Conservation (phyloP, 805 yeast species). For the Starmerella asiatica region DNA sequence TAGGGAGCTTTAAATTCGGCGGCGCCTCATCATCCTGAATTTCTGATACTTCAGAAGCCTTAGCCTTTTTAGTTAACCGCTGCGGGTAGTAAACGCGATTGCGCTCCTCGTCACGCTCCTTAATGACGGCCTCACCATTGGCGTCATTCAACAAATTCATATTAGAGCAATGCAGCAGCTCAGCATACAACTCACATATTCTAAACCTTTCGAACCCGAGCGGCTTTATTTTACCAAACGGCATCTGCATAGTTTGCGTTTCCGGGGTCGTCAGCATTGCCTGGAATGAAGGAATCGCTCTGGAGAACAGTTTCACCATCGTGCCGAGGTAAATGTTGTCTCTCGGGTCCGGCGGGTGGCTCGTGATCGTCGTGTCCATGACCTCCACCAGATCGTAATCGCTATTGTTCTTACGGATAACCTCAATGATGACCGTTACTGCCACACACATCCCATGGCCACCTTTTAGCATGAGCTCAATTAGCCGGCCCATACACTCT, state of each 20-base stretch:
- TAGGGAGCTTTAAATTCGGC: slow-evolving; percentile 12
- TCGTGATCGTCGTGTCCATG: slow-evolving; percentile 61
- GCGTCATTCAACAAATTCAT: slow-evolving; percentile 81
- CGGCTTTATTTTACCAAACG: slow-evolving; percentile 55
- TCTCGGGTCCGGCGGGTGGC: slow-evolving; percentile 83
- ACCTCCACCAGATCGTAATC: slow-evolving; percentile 90
- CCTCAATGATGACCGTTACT: slow-evolving; percentile 87
- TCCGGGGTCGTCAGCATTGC: slow-evolving; percentile 38
- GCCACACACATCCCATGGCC: slow-evolving; percentile 87
- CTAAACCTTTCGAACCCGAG: slow-evolving; percentile 86
- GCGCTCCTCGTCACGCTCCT: slow-evolving; percentile 56
- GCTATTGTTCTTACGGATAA: slow-evolving; percentile 87
- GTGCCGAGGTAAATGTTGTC: slow-evolving; percentile 90
- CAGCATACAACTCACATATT: slow-evolving; percentile 85
- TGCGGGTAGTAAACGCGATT: slow-evolving; percentile 30
- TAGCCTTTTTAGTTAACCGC: slow-evolving; percentile 17
- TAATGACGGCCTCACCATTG: slow-evolving; percentile 52
- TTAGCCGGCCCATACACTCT: slow-evolving; percentile 49
- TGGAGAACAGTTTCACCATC: slow-evolving; percentile 63
- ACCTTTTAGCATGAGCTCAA: slow-evolving; percentile 56
- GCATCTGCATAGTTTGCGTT: slow-evolving; percentile 36
- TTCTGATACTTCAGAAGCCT: too few relatives aligned
- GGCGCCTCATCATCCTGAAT: slow-evolving; percentile 19
- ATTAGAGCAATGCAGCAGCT: slow-evolving; percentile 89
- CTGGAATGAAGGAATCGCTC: slow-evolving; percentile 56